These are phyloP conservation scores for Pistacia integerrima DNA, from an alignment of 345 rosid genomes.

Conservation along the genomic window DNA sequence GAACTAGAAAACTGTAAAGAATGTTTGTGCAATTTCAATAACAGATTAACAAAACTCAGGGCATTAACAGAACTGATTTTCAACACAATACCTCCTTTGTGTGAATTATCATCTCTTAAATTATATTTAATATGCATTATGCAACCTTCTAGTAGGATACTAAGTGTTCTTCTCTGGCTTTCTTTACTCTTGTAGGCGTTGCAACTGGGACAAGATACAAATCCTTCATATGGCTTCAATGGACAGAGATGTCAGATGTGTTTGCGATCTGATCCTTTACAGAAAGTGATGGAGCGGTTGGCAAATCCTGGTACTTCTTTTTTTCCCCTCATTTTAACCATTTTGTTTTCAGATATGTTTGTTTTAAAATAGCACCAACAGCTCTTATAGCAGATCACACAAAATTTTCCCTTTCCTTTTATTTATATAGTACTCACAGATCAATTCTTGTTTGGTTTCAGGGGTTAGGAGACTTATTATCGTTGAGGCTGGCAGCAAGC, in stretches of 20 bases:
- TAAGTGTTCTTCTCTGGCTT: neutral
- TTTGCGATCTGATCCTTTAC: conserved; percentile 70
- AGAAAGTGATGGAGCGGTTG: conserved; percentile 82
- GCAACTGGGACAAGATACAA: conserved; percentile 78
- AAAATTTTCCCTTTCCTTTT: neutral
- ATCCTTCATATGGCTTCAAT: conserved; percentile 47
- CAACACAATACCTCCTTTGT: no score
- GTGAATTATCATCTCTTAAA: neutral
- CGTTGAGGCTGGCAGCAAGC: conserved; percentile 89
- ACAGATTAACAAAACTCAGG: no score
- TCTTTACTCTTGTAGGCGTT: conserved; percentile 49
- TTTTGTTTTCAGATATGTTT: neutral
- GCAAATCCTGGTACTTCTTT: conserved; percentile 60
- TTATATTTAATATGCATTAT: neutral
- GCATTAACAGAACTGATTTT: no score
- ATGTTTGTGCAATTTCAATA: no score
- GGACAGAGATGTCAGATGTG: conserved; percentile 91
- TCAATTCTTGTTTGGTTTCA: conserved; percentile 24
- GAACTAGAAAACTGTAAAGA: neutral
- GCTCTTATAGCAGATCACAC: neutral
- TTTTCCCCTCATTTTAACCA: no score
- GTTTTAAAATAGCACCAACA: neutral
- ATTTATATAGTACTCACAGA: neutral
- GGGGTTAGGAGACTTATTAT: conserved; percentile 73
- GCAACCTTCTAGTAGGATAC: neutral